Conservation (phyloP, 2,329 filamentous ascomycete species). For the Monosporascus sp. region DNA sequence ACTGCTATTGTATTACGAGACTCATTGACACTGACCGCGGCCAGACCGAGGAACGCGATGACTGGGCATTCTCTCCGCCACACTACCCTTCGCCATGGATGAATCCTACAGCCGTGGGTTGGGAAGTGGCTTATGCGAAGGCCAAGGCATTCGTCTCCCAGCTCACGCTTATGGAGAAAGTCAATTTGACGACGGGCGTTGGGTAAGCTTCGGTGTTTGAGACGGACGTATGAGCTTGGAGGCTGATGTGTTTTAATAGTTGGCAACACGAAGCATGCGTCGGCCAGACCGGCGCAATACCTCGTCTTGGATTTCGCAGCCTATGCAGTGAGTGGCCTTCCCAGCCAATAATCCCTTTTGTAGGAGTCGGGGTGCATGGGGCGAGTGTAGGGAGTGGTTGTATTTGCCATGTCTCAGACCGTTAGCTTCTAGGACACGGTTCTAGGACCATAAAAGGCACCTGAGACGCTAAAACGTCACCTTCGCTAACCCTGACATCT, state of each 20-base stretch:
- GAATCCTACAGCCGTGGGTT: conserved; percentile 63
- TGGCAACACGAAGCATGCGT: conserved; percentile 71
- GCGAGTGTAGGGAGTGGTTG: too few relatives aligned
- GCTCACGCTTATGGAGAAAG: conserved; percentile 80
- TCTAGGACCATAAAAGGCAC: too few relatives aligned
- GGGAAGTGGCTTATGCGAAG: conserved; percentile 70
- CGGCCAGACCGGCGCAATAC: conserved; percentile 67
- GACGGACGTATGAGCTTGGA: neutral
- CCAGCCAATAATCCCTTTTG: neutral
- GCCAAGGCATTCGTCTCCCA: conserved; percentile 77
- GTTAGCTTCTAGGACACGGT: too few relatives aligned
- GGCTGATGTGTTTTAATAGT: conserved; percentile 26
- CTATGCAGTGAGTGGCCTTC: conserved; percentile 48
- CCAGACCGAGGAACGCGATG: conserved; percentile 16
- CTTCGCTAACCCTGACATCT: neutral
- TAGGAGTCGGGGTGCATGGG: too few relatives aligned
- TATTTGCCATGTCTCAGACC: too few relatives aligned
- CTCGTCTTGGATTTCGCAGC: conserved; percentile 62
- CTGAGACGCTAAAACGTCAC: too few relatives aligned
- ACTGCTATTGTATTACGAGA: neutral
- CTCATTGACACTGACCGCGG: conserved; percentile 8
- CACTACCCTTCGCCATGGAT: conserved; percentile 85
- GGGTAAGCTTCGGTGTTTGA: conserved; percentile 50
- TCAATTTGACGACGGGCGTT: conserved; percentile 88
- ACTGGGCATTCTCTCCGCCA: conserved; percentile 22